These are phyloP conservation scores for Rhazya stricta DNA, from an alignment of 257 asterid species.

Conservation along the genomic window DNA sequence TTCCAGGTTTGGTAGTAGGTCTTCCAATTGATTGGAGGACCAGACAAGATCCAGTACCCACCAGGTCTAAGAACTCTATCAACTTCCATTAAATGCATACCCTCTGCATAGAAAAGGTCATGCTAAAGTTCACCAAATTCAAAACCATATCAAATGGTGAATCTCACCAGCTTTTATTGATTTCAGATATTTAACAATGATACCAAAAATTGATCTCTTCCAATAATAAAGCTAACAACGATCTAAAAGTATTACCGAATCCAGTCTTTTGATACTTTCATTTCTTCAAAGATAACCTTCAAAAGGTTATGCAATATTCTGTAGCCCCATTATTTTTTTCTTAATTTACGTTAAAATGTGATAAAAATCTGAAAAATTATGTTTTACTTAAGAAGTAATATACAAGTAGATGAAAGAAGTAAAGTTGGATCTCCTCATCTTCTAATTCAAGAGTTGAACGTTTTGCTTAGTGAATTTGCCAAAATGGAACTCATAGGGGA, in stretches of 20 bases:
- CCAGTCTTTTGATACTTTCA: background rate
- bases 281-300: background rate
- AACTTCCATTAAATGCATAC: conserved; percentile 81
- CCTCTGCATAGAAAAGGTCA: conserved; percentile 41
- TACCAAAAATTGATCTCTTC: background rate
- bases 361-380: background rate
- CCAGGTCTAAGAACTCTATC: conserved; percentile 93
- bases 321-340: background rate
- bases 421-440: background rate
- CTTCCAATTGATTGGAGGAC: conserved; percentile 97
- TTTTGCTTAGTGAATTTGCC: background rate
- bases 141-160: background rate
- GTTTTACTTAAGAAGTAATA: background rate
- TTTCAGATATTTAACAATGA: background rate
- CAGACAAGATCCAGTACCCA: conserved; percentile 91
- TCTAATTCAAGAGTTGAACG: background rate
- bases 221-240: background rate
- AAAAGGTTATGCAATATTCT: no score
- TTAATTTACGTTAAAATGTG: background rate
- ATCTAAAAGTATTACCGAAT: background rate
- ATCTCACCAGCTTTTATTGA: background rate
- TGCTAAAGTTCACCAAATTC: conserved; percentile 8
- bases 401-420: background rate
- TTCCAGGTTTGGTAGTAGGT: conserved; percentile 77
- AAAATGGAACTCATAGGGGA: background rate